A percentile compares a stretch with the other conserved stretches of the same genome.
phyloP scores from a whole-genome alignment of 2,329 filamentous ascomycete species.

The Fusarium dlaminii region DNA sequence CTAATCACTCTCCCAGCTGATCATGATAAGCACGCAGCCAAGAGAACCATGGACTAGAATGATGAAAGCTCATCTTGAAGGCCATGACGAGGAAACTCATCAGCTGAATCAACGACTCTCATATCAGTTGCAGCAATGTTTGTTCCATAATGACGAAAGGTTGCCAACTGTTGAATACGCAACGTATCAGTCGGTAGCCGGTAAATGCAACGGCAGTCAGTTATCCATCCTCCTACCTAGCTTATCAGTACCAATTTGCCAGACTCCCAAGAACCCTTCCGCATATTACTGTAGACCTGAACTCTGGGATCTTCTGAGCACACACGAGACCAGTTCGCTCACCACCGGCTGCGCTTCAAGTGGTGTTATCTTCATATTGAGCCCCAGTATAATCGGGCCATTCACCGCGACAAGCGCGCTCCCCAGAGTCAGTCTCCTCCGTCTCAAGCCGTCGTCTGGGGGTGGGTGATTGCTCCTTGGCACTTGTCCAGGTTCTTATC shows the following conservation, averaged over 20 bases:
- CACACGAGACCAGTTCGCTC: slow-evolving; percentile 23
- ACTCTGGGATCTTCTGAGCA: slow-evolving; percentile 5
- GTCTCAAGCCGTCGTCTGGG: slow-evolving; percentile 28
- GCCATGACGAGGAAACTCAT: background rate
- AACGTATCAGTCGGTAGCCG: background rate
- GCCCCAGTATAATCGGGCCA: slow-evolving; percentile 34
- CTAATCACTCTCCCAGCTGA: slow-evolving; percentile 32
- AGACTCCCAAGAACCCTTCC: slow-evolving; percentile 15
- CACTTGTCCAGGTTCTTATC: slow-evolving; percentile 34
- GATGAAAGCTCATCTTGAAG: slow-evolving; percentile 5
- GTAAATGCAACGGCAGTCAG: background rate
- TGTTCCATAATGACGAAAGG: background rate
- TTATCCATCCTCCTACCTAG: background rate
- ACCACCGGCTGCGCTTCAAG: slow-evolving; percentile 1
- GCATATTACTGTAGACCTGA: background rate
- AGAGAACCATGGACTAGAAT: slow-evolving; percentile 9
- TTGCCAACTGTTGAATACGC: background rate
- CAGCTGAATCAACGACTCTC: background rate
- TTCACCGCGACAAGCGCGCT: slow-evolving; percentile 43
- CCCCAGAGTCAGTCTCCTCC: slow-evolving; percentile 36
- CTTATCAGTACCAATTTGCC: background rate
- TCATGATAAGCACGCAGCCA: slow-evolving; percentile 37
- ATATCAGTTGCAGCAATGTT: background rate
- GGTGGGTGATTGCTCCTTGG: slow-evolving; percentile 10
- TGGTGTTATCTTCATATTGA: slow-evolving; percentile 22